Evolutionary conservation across 768 basidiomycete genomes (phyloP).

Genomic region (Collybiopsis confluens): DNA sequence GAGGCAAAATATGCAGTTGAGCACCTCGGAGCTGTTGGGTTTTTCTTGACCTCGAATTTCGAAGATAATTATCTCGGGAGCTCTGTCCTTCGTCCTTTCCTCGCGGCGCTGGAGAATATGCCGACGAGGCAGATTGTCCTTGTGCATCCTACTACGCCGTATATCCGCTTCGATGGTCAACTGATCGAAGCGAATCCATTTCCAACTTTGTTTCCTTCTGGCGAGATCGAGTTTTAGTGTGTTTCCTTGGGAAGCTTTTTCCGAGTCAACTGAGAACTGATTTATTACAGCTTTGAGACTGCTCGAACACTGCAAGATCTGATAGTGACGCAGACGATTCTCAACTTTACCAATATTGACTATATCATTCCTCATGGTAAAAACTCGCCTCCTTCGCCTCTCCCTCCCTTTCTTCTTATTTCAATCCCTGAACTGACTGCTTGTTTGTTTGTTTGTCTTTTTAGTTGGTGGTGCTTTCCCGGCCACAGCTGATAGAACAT

Average conservation of each 20-base stretch:
- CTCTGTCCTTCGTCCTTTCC: slow-evolving; percentile 24
- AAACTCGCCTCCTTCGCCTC: too few species aligned
- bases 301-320: slow-evolving; percentile 29
- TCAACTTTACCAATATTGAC: slow-evolving; percentile 30
- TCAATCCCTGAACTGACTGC: too few species aligned
- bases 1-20: slow-evolving; percentile 29
- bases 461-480: slow-evolving; percentile 32
- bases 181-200: slow-evolving; percentile 30
- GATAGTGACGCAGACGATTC: slow-evolving; percentile 23
- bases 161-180: slow-evolving; percentile 20
- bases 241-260: background rate
- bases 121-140: slow-evolving; percentile 24
- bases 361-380: slow-evolving; percentile 31
- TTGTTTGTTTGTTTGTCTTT: background rate
- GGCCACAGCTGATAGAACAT: slow-evolving; percentile 27
- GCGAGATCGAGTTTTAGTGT: slow-evolving; percentile 32
- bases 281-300: slow-evolving; percentile 23
- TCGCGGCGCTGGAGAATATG: slow-evolving; percentile 25
- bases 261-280: background rate
- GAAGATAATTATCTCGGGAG: slow-evolving; percentile 32
- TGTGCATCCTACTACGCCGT: slow-evolving; percentile 29
- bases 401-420: background rate
- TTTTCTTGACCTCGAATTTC: slow-evolving; percentile 27
- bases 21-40: slow-evolving; percentile 28
- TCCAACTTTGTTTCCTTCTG: slow-evolving; percentile 25